A percentile compares a stretch with the other conserved stretches of the same genome.
Evolutionary conservation across 352 stramenopile species (phyloP).

Genomic region (Pythium coloratum): DNA sequence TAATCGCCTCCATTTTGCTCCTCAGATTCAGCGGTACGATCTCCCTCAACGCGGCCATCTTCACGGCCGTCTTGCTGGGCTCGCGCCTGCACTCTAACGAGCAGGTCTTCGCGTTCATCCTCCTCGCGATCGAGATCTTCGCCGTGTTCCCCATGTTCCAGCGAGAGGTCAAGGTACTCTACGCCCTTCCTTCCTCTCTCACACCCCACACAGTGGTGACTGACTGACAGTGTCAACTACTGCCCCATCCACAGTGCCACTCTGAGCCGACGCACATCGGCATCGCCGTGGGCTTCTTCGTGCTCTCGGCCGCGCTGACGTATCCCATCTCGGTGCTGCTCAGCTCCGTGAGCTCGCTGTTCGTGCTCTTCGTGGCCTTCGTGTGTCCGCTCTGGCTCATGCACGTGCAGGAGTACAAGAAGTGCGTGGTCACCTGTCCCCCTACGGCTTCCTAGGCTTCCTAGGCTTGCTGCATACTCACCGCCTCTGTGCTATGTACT

Average conservation of each 20-base stretch:
- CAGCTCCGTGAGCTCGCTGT: slow-evolving; percentile 57
- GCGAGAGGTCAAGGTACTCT: slow-evolving; percentile 74
- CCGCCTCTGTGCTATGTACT: slow-evolving; percentile 5
- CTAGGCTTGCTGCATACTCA: slow-evolving; percentile 9
- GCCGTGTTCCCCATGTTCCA: slow-evolving; percentile 88
- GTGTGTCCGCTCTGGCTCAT: slow-evolving; percentile 90
- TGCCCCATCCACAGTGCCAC: slow-evolving; percentile 29
- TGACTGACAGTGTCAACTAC: background rate
- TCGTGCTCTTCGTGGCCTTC: slow-evolving; percentile 83
- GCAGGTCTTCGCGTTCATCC: slow-evolving; percentile 90
- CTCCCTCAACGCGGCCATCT: slow-evolving; percentile 92
- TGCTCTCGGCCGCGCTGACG: slow-evolving; percentile 65
- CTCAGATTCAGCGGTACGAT: slow-evolving; percentile 85
- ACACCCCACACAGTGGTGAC: background rate
- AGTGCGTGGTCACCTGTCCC: slow-evolving; percentile 46
- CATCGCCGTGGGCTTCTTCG: slow-evolving; percentile 70
- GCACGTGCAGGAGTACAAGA: slow-evolving; percentile 90
- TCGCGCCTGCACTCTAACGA: slow-evolving; percentile 90
- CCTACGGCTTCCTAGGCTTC: background rate
- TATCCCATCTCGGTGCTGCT: slow-evolving; percentile 72
- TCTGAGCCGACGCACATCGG: slow-evolving; percentile 71
- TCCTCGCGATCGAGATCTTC: slow-evolving; percentile 91
- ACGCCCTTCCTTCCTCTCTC: background rate
- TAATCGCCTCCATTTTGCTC: background rate
- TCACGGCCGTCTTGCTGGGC: slow-evolving; percentile 89